Base-by-base conservation (phyloP, 2,329 filamentous ascomycete genomes). In the Westerdykella aurantiaca region DNA sequence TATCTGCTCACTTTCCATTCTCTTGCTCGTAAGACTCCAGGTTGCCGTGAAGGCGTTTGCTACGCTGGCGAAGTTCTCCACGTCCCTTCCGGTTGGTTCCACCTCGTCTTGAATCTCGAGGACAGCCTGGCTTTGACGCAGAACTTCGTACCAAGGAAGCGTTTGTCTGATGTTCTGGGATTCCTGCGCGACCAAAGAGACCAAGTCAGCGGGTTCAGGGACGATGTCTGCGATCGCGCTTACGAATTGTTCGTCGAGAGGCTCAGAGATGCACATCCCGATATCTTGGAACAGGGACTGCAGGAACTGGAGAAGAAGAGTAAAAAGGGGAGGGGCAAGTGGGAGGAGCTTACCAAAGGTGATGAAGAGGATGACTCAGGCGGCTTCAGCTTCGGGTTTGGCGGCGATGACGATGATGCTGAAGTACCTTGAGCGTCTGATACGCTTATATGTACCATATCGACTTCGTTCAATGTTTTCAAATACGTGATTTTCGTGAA, bases 51-150 rank as follows among this genome's bases (percentile, higher is more conserved):
- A 69, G 91, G 88, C 0, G 82, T 97, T 22, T 97, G 91, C 62
- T 69, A 72, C 12, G 80, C 82, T 34, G 91, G 91, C 2, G 93
- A 97, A 66, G 83, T 97, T 13, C 69, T 97, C 39, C 88, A 96
- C 62, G 91, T 97, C 5, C 91, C 93, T 0, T 89, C 85, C 41
- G 90, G 91, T 5, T 97, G 91, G 91, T 97, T 93, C 83, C 91
- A 97, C 72, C 73, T 97, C 25, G 93, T 97, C 9, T 83, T 97
- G 37, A 97, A 97, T 60, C 72, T 95, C 1, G 85, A 89, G 55
- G 77, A 80, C 11, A 85, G 86, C 35, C 86, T 97, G 50, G 93
- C 91, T 4, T 77, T 97, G 51, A 97, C 91, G 6, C 91, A 97
- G 64, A 97, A 97, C 63, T 96, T 97, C 61, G 87, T 97, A 11